Percentiles rank a stretch among this genome's conserved stretches.
These are phyloP conservation scores for Leavenworthia alabamica DNA, from an alignment of 345 rosid genomes.

Conservation along the genomic window DNA sequence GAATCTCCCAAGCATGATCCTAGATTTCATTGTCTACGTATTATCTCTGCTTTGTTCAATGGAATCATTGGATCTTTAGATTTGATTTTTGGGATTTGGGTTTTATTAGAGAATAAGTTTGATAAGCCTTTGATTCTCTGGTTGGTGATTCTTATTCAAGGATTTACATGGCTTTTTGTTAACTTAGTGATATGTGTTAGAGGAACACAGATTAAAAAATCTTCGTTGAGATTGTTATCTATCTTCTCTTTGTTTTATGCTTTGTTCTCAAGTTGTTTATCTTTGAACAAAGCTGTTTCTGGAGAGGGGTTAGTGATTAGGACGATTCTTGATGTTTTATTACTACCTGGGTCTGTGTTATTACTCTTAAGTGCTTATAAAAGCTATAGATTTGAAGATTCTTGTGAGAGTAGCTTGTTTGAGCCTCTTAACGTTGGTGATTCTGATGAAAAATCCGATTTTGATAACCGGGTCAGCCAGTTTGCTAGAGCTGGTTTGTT, in stretches of 20 bases:
- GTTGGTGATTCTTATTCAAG: conserved; percentile 50
- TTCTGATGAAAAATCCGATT: conserved; percentile 28
- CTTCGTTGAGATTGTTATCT: conserved; percentile 41
- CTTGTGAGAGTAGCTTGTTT: conserved; percentile 38
- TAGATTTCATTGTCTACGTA: conserved; percentile 31
- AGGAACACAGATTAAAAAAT: conserved; percentile 32
- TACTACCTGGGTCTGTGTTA: conserved; percentile 53
- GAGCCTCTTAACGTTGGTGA: conserved; percentile 46
- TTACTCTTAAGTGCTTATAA: conserved; percentile 49
- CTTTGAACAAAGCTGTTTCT: conserved; percentile 36
- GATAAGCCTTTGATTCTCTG: conserved; percentile 47
- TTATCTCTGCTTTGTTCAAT: conserved; percentile 46
- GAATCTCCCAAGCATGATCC: conserved; percentile 25
- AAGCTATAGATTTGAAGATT: conserved; percentile 28
- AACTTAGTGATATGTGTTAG: conserved; percentile 43
- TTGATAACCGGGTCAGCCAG: conserved; percentile 30
- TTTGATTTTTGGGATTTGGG: conserved; percentile 51
- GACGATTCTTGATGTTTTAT: conserved; percentile 43
- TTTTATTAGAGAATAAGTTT: conserved; percentile 47
- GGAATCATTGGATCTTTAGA: conserved; percentile 55
- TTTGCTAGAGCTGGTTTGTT: conserved; percentile 66
- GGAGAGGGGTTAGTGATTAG: conserved; percentile 19
- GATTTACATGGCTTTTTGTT: conserved; percentile 56
- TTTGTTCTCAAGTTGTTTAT: conserved; percentile 35
- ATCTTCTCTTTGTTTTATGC: conserved; percentile 49